A percentile compares a stretch with the other conserved stretches of the same genome.
These are phyloP conservation scores for Trichosporon ovoides DNA, from an alignment of 1,284 basidiomycete species.

Conservation along the genomic window DNA sequence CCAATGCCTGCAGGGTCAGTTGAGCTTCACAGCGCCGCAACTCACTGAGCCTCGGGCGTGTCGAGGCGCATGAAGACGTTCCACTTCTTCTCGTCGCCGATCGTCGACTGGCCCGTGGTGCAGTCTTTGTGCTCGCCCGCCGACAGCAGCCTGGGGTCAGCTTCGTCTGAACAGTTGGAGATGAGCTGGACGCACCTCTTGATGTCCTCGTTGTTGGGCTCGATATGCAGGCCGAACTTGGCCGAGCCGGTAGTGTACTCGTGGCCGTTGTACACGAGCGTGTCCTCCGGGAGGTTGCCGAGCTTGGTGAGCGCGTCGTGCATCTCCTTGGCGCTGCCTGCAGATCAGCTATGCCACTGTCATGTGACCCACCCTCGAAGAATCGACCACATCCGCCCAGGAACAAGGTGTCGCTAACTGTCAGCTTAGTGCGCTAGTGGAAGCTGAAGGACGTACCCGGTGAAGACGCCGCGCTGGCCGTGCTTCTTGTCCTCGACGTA, in stretches of 20 bases:
- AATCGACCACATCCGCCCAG: constrained; percentile 92
- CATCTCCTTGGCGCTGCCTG: constrained; percentile 80
- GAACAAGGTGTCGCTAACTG: constrained; percentile 77
- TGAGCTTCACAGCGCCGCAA: not conserved
- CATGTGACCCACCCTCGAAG: constrained; percentile 64
- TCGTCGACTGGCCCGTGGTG: constrained; percentile 50
- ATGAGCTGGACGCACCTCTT: constrained; percentile 28
- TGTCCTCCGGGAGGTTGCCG: constrained; percentile 68
- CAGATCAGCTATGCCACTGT: not conserved
- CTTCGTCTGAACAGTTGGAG: not conserved
- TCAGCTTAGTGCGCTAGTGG: not conserved
- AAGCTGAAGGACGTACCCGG: constrained; percentile 55
- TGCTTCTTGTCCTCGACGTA: constrained; percentile 64
- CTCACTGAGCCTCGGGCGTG: constrained; percentile 40
- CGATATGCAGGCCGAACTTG: constrained; percentile 42
- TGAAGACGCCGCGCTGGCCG: constrained; percentile 71
- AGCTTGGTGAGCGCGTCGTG: constrained; percentile 69
- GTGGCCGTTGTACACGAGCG: constrained; percentile 84
- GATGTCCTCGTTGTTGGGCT: constrained; percentile 43
- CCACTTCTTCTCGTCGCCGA: constrained; percentile 54
- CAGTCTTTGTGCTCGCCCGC: constrained; percentile 37
- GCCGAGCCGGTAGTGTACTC: constrained; percentile 73
- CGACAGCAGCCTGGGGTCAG: constrained; percentile 28
- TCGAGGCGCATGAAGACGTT: constrained; percentile 53
- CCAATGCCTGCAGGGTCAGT: constrained; percentile 46